Evolutionary conservation across 345 rosid species (phyloP).

Genomic region (Sonneratia alba): DNA sequence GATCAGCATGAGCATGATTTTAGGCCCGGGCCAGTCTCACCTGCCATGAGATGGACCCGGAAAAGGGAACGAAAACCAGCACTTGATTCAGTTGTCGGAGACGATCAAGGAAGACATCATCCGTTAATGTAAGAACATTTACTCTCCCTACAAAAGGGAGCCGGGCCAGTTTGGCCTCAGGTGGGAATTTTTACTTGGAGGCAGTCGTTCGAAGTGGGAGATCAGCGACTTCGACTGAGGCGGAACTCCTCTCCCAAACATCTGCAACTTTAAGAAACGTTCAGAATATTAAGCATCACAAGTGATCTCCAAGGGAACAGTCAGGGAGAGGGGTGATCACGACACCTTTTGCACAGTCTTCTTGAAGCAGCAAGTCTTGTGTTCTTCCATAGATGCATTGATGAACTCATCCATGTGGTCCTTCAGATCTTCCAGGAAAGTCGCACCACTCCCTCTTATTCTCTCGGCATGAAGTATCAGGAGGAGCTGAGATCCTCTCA

Average conservation of each 20-base stretch:
- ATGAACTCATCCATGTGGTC: constrained; percentile 83
- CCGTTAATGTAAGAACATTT: no score
- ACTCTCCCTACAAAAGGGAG: no score
- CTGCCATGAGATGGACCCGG: no score
- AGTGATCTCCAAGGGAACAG: no score
- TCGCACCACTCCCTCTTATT: constrained; percentile 52
- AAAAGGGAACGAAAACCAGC: no score
- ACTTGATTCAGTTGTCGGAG: no score
- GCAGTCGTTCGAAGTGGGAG: constrained; percentile 48
- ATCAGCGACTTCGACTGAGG: constrained; percentile 34
- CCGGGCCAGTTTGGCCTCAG: no score
- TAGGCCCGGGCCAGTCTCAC: no score
- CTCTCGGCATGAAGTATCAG: constrained; percentile 46
- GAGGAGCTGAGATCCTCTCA: constrained; percentile 7
- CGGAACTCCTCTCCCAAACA: constrained; percentile 63
- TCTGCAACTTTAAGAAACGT: constrained; percentile 24
- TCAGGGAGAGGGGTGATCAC: neutral
- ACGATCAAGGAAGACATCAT: no score
- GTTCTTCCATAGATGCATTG: constrained; percentile 75
- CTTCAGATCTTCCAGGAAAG: constrained; percentile 69
- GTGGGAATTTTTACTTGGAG: neutral
- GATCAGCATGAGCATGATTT: no score
- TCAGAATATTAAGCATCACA: constrained; percentile 5
- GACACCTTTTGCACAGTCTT: constrained; percentile 61
- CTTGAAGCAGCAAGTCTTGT: constrained; percentile 66